Base-by-base conservation (phyloP, 768 basidiomycete genomes). In the Auriscalpium orientale region DNA sequence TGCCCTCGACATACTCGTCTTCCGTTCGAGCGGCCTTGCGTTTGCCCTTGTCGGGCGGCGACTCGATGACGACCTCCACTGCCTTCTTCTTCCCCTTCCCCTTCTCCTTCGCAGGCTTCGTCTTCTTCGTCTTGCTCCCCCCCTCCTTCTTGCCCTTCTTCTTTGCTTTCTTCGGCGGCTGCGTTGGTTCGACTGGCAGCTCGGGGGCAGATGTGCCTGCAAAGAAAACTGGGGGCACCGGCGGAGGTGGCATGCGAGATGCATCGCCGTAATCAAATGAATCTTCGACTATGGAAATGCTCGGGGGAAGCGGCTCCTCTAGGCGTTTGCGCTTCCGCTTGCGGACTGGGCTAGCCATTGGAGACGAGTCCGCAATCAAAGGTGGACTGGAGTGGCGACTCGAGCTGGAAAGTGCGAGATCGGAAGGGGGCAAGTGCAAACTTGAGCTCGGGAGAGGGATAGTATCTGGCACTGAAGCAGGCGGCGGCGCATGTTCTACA, bases 401-500 rank as follows among this genome's bases (percentile, higher is more conserved):
- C 10, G 61, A 56, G 60, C 62, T 56, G 46, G 57, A 43, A 16
- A 62, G 62, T 21, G 61, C 52, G 11, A 46, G 64, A 43, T 68
- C 66, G 2, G 66, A 68, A 3, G 67, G 65, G 1, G 67, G 66
- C 4, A 69, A 54, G 38, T 57, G 63, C 5, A 65, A 59, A 56
- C 64, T 68, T 20, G 68, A 66, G 36, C 61, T 67, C 8, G 58
- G 57, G 2, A 61, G 38, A 2, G 65, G 63, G 34, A 65, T 55
- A 1, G 64, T 65, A 44, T 60, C 52, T n/a, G 61, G 36, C 28
- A 63, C 64, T 10, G 63, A 62, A 12, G 53, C 49, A 4, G 18
- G 38, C 4, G 34, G 55, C 4, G 54, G 53, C 15, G 58, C 56
- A 37, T 57, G 45, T 28, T 54, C 58, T 9, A 40, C 43, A 11